phyloP scores from a whole-genome alignment of 495 filamentous ascomycete species.

The Penicillium cataractarum region DNA sequence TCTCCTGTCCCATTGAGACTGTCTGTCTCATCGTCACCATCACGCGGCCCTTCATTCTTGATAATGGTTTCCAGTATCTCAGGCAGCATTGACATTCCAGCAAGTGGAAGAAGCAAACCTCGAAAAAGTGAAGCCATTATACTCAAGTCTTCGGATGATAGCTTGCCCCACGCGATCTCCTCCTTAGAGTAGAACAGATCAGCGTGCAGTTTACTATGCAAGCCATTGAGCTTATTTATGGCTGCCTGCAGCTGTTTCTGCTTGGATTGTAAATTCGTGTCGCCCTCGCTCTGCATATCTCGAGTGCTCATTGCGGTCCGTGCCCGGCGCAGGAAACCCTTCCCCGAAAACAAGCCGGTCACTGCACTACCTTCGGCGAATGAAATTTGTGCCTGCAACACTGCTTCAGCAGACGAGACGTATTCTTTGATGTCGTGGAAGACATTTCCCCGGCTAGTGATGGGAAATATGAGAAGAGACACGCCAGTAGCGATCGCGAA shows the following conservation, averaged over 20 bases:
- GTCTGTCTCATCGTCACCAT: constrained; percentile 10
- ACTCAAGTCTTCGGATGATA: constrained; percentile 65
- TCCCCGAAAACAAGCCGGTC: constrained; percentile 24
- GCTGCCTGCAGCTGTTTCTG: constrained; percentile 51
- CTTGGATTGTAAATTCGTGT: constrained; percentile 37
- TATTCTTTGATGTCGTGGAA: constrained; percentile 60
- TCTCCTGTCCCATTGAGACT: constrained; percentile 35
- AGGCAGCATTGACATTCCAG: constrained; percentile 69
- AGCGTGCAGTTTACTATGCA: constrained; percentile 66
- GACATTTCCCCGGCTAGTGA: constrained; percentile 60
- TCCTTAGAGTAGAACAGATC: constrained; percentile 74
- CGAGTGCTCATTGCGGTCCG: constrained; percentile 26
- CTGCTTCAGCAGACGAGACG: constrained; percentile 51
- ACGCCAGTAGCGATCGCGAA: constrained; percentile 66
- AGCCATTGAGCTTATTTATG: constrained; percentile 53
- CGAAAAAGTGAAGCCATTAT: constrained; percentile 57
- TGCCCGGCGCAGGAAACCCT: constrained; percentile 27
- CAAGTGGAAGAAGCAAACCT: constrained; percentile 61
- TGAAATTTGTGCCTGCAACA: constrained; percentile 58
- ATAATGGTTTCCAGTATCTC: constrained; percentile 67
- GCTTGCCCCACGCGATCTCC: constrained; percentile 69
- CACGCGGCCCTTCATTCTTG: constrained; percentile 31
- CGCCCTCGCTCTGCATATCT: constrained; percentile 34
- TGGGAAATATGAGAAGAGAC: constrained; percentile 65
- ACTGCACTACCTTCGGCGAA: constrained; percentile 53